Conservation (phyloP, 2,329 filamentous ascomycete genomes). For the Paecilomyces fulvus region DNA sequence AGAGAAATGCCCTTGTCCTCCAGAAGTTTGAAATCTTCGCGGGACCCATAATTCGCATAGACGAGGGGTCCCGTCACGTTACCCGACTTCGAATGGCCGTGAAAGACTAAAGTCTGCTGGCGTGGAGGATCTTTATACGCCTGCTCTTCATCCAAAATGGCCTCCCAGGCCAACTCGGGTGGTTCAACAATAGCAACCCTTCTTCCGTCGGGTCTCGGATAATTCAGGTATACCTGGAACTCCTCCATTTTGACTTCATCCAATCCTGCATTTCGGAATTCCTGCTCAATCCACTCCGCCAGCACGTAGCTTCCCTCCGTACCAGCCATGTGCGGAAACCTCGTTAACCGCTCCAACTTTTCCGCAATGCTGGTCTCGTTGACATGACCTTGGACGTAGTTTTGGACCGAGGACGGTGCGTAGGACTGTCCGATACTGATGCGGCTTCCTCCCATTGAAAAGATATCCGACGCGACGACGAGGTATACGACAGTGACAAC, state of each 20-base stretch:
- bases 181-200: slow-evolving; percentile 70
- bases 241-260: slow-evolving; percentile 69
- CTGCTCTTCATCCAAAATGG: slow-evolving; percentile 74
- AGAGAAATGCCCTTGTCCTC: slow-evolving; percentile 63
- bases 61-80: slow-evolving; percentile 79
- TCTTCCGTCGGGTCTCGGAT: slow-evolving; percentile 68
- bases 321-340: slow-evolving; percentile 85
- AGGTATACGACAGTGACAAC: slow-evolving; percentile 73
- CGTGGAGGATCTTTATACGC: slow-evolving; percentile 54
- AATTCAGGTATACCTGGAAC: slow-evolving; percentile 88
- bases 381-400: slow-evolving; percentile 64
- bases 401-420: slow-evolving; percentile 72
- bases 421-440: slow-evolving; percentile 62
- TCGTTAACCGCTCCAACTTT: slow-evolving; percentile 67
- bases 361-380: slow-evolving; percentile 62
- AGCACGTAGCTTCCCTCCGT: slow-evolving; percentile 84
- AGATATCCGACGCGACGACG: slow-evolving; percentile 76
- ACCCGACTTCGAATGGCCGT: slow-evolving; percentile 79
- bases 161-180: slow-evolving; percentile 64
- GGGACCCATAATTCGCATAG: slow-evolving; percentile 86
- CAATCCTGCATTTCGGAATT: slow-evolving; percentile 63
- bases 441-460: slow-evolving; percentile 54
- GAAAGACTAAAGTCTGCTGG: slow-evolving; percentile 70
- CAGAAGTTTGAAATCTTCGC: slow-evolving; percentile 70
- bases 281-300: slow-evolving; percentile 72